Percentiles rank a stretch among this genome's conserved stretches.
These are phyloP conservation scores for Meira miltonrushii DNA, from an alignment of 1,284 basidiomycete species.

Conservation along the genomic window DNA sequence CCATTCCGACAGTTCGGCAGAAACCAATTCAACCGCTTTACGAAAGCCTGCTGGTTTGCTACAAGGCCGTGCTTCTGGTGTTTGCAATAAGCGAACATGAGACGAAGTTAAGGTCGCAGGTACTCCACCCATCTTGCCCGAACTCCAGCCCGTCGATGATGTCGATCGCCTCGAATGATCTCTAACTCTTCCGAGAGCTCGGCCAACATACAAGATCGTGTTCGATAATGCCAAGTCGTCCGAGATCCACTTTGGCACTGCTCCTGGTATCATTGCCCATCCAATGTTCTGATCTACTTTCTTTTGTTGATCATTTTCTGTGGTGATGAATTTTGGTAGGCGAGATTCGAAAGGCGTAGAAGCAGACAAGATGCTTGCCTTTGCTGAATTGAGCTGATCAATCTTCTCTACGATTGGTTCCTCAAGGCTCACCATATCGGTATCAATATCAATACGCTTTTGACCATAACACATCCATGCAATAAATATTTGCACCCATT, in stretches of 20 bases:
- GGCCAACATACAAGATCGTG: constrained; percentile 77
- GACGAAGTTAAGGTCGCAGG: constrained; percentile 21
- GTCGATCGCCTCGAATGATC: constrained; percentile 11
- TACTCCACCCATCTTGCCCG: constrained; percentile 8
- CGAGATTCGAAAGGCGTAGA: constrained; percentile 22
- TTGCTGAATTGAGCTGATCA: not conserved
- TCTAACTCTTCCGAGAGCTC: constrained; percentile 77
- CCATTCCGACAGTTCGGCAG: constrained; percentile 76
- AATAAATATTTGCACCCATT: not conserved
- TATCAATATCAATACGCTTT: not conserved
- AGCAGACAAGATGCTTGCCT: constrained; percentile 1
- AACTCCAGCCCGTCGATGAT: not conserved
- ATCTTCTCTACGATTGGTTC: not conserved
- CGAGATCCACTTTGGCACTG: constrained; percentile 70
- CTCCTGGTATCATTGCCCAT: constrained; percentile 59
- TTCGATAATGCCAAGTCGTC: constrained; percentile 61
- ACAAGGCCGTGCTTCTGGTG: constrained; percentile 15
- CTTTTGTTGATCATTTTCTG: not conserved
- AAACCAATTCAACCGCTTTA: constrained; percentile 58
- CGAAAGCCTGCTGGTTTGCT: constrained; percentile 15
- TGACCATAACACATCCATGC: constrained; percentile 9
- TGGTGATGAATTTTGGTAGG: constrained; percentile 19
- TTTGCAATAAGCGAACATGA: constrained; percentile 21
- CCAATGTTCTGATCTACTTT: not conserved
- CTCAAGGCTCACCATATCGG: too few relatives aligned